Conservation (phyloP, 495 filamentous ascomycete genomes). For the Hyaloscypha finlandica region DNA sequence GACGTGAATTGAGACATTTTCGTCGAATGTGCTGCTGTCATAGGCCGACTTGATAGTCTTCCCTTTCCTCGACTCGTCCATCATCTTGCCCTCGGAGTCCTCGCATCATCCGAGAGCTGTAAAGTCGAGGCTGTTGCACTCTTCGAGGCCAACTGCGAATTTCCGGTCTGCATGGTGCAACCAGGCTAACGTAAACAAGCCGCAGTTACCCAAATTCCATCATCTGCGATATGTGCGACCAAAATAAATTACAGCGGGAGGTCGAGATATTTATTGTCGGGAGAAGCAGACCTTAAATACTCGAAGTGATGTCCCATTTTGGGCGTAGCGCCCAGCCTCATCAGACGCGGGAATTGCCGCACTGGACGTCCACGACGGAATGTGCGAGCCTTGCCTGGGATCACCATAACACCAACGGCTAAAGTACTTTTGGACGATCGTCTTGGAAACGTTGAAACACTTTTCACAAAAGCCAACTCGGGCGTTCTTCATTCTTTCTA, state of each 20-base stretch:
- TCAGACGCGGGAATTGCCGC: constrained; percentile 17
- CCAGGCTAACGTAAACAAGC: background rate
- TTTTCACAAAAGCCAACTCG: background rate
- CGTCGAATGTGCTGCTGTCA: constrained; percentile 84
- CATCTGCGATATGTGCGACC: background rate
- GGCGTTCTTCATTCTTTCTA: background rate
- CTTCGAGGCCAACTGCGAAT: constrained; percentile 9
- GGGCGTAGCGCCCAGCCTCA: constrained; percentile 3
- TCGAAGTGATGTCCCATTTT: background rate
- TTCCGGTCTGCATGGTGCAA: constrained; percentile 22
- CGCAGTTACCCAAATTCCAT: background rate
- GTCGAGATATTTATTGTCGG: background rate
- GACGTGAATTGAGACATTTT: constrained; percentile 81
- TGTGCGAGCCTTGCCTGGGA: background rate
- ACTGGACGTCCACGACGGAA: background rate
- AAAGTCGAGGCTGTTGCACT: background rate
- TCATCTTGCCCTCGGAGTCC: constrained; percentile 9
- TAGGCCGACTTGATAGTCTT: constrained; percentile 66
- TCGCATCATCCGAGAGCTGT: constrained; percentile 21
- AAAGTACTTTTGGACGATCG: background rate
- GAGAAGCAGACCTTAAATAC: background rate
- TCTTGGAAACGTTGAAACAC: background rate
- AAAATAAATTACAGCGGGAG: background rate
- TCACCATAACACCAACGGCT: background rate
- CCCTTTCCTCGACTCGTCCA: constrained; percentile 46